phyloP scores from a whole-genome alignment of 805 yeast species.

The Ogataea glucozyma region DNA sequence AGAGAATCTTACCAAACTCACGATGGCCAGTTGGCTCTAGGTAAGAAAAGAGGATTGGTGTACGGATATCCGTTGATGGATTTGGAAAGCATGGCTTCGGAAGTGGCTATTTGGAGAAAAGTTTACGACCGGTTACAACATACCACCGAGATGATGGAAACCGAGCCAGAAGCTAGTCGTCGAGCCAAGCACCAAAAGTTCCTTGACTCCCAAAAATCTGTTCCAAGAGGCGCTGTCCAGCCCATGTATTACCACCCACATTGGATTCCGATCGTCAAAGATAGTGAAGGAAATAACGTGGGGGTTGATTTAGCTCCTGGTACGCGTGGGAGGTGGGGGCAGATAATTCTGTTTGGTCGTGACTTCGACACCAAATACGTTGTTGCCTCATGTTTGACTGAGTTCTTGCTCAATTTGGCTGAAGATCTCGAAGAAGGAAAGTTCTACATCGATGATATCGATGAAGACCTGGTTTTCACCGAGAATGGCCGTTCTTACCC shows the following conservation, averaged over 20 bases:
- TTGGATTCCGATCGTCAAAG: conserved; percentile 93
- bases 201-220: conserved; percentile 56
- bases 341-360: conserved; percentile 89
- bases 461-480: conserved; percentile 52
- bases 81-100: conserved; percentile 75
- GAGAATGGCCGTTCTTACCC: conserved; percentile 48
- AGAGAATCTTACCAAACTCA: conserved; percentile 77
- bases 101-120: conserved; percentile 83
- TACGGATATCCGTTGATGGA: conserved; percentile 81
- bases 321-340: conserved; percentile 79
- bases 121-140: conserved; percentile 46
- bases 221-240: conserved; percentile 77
- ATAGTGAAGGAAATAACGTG: conserved; percentile 86
- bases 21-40: conserved; percentile 87
- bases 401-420: conserved; percentile 77
- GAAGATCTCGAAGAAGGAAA: conserved; percentile 86
- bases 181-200: conserved; percentile 34
- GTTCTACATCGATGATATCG: conserved; percentile 65
- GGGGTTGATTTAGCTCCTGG: conserved; percentile 89
- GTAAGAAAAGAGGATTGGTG: conserved; percentile 72
- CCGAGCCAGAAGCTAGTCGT: conserved; percentile 14
- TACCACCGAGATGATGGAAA: conserved; percentile 17
- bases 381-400: conserved; percentile 86
- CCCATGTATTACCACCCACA: conserved; percentile 80
- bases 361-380: conserved; percentile 90